Base-by-base conservation (phyloP, 768 basidiomycete genomes). In the Boletus rufocinnamomeus region DNA sequence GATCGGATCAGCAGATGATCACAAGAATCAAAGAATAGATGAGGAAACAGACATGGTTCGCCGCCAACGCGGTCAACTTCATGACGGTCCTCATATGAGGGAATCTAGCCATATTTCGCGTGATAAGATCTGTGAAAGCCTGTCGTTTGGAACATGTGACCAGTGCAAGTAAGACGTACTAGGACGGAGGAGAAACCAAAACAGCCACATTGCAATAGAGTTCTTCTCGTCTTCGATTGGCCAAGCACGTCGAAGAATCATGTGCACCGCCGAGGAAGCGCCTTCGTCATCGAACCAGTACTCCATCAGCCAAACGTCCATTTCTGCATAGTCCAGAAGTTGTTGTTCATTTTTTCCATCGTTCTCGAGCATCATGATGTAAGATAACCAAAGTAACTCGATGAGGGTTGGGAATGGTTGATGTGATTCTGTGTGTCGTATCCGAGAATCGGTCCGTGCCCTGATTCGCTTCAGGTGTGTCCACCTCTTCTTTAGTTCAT, bases 351-450 rank as follows among this genome's bases (percentile, higher is more conserved):
- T 93, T 67, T 82, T 86, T 44, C 84, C 88, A 30, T 88, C 88
- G 63, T 91, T 88, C 75, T 94, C 92, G 48, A 93, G 75, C 79
- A 92, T 81, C 84, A 93, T 84, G 38, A 90, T 73, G 67, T 88
- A 92, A 28, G 85, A 81, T 30, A 82, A 80, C 78, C 85, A 88
- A 6, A 93, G 80, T 16, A 83, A 67, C n/a, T 84, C 77, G 43
- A 48, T 37, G 38, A 52, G 47, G n/a, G 50, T 7, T n/a, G 50
- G 49, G 3, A 45, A n/a, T 17, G 28, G 13, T 25, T 76, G 73
- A 45, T 63, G 66, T 28, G 72, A 64, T 41, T 64, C 69, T 1
- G 66, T 54, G 16, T 59, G 44, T 19, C 27, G 59, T 49, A 66
- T 53, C 43, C 65, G 62, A 37, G 67, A 63, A 37, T 60, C 45